A percentile compares a stretch with the other conserved stretches of the same genome.
These are phyloP conservation scores for Endocalyx cinctus DNA, from an alignment of 2,329 filamentous ascomycete species.

Conservation along the genomic window DNA sequence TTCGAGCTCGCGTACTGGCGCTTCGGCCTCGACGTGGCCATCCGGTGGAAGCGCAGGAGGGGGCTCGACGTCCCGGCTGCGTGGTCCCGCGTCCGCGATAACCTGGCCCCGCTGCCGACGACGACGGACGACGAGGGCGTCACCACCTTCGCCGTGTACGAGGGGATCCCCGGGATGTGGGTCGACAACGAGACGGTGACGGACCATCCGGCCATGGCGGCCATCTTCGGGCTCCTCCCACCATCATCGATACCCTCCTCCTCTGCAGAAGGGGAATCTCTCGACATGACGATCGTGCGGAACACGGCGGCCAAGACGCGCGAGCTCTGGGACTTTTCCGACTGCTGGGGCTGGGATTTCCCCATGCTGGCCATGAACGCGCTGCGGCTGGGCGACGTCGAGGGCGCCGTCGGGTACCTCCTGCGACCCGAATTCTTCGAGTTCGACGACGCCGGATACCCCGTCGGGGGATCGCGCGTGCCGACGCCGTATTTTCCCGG, in stretches of 20 bases:
- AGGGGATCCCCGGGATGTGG: constrained; percentile 43
- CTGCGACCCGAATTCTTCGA: constrained; percentile 45
- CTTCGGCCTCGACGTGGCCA: constrained; percentile 52
- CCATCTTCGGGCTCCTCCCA: constrained; percentile 38
- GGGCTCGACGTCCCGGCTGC: constrained; percentile 34
- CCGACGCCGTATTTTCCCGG: constrained; percentile 55
- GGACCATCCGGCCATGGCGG: constrained; percentile 40
- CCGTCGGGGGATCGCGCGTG: constrained; percentile 46
- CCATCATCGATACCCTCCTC: constrained; percentile 30
- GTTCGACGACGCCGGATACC: constrained; percentile 55
- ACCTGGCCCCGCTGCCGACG: constrained; percentile 49
- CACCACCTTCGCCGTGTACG: constrained; percentile 54
- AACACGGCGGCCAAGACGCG: constrained; percentile 35
- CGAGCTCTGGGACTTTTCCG: constrained; percentile 33
- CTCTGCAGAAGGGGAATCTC: constrained; percentile 4
- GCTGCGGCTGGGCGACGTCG: constrained; percentile 33
- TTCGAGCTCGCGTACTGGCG: constrained; percentile 60
- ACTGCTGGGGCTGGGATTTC: constrained; percentile 41
- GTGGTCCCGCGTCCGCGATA: constrained; percentile 45
- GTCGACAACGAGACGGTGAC: constrained; percentile 31
- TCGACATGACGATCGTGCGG: constrained; percentile 30
- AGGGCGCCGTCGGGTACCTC: constrained; percentile 36
- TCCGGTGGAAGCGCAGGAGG: constrained; percentile 46
- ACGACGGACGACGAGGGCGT: constrained; percentile 39
- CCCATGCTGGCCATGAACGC: constrained; percentile 41